phyloP scores from a whole-genome alignment of 139 green algal species.

The Zygnema circumcarinatum region DNA sequence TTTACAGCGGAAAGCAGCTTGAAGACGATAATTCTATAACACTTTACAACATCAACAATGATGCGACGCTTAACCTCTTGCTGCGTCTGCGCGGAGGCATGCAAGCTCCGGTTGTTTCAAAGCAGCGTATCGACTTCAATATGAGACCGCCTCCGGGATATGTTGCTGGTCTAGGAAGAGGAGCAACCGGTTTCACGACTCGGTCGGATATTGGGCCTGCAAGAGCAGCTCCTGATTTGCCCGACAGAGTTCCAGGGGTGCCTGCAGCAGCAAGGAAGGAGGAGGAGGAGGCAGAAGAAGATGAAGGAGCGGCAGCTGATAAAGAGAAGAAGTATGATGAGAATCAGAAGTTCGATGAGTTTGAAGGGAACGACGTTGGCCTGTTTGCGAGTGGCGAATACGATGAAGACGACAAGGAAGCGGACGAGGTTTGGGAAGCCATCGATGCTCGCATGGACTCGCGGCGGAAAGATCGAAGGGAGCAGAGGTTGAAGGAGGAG shows the following conservation, averaged over 20 bases:
- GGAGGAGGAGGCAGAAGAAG: conserved; percentile 65
- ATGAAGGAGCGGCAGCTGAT: conserved; percentile 63
- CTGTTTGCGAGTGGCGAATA: conserved; percentile 75
- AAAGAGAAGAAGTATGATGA: conserved; percentile 61
- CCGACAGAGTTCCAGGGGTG: conserved; percentile 31
- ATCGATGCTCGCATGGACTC: conserved; percentile 94
- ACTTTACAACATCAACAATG: not conserved
- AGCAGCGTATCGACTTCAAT: conserved; percentile 41
- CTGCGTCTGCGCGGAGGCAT: not conserved
- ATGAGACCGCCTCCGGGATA: conserved; percentile 80
- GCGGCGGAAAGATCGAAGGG: conserved; percentile 76
- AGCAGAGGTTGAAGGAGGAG: conserved; percentile 88
- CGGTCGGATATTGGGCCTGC: conserved; percentile 95
- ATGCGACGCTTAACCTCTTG: not conserved
- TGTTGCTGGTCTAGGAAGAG: conserved; percentile 91
- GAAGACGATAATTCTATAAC: not conserved
- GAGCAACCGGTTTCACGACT: conserved; percentile 96
- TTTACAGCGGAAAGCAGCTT: not conserved
- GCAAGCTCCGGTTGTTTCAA: not conserved
- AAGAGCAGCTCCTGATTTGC: conserved; percentile 58
- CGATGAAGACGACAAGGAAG: conserved; percentile 92
- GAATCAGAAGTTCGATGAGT: conserved; percentile 91
- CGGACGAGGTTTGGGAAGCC: conserved; percentile 92
- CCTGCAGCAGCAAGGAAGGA: conserved; percentile 6
- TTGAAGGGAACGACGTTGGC: conserved; percentile 94